These are phyloP conservation scores for Mycena sp. DNA, from an alignment of 1,284 basidiomycete genomes.

Conservation along the genomic window DNA sequence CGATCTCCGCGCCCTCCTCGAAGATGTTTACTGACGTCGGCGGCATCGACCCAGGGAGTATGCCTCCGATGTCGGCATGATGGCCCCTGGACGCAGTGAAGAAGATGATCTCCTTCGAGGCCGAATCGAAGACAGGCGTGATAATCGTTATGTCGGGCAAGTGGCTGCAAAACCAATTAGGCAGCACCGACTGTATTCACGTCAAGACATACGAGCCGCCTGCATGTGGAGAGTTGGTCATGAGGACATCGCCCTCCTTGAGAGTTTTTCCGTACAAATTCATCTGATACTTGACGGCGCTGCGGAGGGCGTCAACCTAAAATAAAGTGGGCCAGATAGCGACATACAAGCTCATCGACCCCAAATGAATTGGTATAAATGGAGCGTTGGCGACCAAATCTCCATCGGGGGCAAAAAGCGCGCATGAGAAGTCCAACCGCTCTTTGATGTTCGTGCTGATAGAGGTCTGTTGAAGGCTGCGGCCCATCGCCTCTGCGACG, in stretches of 20 bases:
- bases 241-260: slow-evolving; percentile 89
- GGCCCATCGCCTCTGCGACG: slow-evolving; percentile 93
- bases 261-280: slow-evolving; percentile 71
- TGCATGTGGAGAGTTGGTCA: slow-evolving; percentile 91
- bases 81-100: slow-evolving; percentile 92
- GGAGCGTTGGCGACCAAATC: slow-evolving; percentile 93
- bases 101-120: slow-evolving; percentile 82
- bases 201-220: slow-evolving; percentile 77
- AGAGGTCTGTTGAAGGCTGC: slow-evolving; percentile 88
- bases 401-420: slow-evolving; percentile 90
- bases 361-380: slow-evolving; percentile 83
- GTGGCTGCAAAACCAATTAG: slow-evolving; percentile 55
- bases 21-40: slow-evolving; percentile 90
- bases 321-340: background rate
- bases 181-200: background rate
- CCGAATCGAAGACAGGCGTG: slow-evolving; percentile 83
- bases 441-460: slow-evolving; percentile 95
- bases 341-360: slow-evolving; percentile 86
- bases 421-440: slow-evolving; percentile 89
- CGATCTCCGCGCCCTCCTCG: slow-evolving; percentile 94
- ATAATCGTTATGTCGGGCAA: slow-evolving; percentile 91
- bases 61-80: slow-evolving; percentile 79
- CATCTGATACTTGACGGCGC: slow-evolving; percentile 93
- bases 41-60: slow-evolving; percentile 92
- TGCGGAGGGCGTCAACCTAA: slow-evolving; percentile 40